Percentiles rank a stretch among this genome's conserved stretches.
Evolutionary conservation across 495 filamentous ascomycete genomes (phyloP).

Genomic region (Rhizodiscina lignyota): DNA sequence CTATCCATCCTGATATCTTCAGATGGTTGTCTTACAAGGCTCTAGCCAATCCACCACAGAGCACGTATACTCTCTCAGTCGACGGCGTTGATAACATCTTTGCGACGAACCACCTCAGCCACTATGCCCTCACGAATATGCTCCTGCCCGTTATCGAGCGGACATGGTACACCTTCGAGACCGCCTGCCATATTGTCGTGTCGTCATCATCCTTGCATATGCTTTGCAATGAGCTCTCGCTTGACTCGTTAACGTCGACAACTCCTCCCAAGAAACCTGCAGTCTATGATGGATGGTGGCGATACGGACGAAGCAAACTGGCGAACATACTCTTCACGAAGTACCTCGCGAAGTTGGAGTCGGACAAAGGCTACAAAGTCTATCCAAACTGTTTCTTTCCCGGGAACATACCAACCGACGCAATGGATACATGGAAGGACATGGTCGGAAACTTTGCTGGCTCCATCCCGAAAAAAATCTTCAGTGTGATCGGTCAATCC

Average conservation of each 20-base stretch:
- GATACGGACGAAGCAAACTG: slow-evolving; percentile 27
- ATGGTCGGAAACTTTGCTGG: slow-evolving; percentile 15
- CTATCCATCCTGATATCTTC: neutral
- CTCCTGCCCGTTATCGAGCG: no score
- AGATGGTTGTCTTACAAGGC: no score
- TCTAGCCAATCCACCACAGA: no score
- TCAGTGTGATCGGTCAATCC: slow-evolving; percentile 17
- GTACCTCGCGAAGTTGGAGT: slow-evolving; percentile 18
- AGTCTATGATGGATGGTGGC: slow-evolving; percentile 13
- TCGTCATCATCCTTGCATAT: slow-evolving; percentile 20
- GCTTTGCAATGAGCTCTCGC: slow-evolving; percentile 11
- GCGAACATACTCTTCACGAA: slow-evolving; percentile 27
- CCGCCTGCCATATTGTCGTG: no score
- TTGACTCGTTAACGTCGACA: slow-evolving; percentile 15
- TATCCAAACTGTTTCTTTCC: slow-evolving; percentile 26
- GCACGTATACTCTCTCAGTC: no score
- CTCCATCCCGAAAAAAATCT: slow-evolving; percentile 3
- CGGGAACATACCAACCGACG: slow-evolving; percentile 24
- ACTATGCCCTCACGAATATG: no score
- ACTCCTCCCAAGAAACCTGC: slow-evolving; percentile 8
- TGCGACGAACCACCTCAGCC: no score
- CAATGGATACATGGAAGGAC: slow-evolving; percentile 21
- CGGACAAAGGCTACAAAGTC: slow-evolving; percentile 12
- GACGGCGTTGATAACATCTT: no score
- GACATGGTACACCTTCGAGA: no score